These are phyloP conservation scores for Nelumbo lutea DNA, from an alignment of 164 flowering plant genomes.

Conservation along the genomic window DNA sequence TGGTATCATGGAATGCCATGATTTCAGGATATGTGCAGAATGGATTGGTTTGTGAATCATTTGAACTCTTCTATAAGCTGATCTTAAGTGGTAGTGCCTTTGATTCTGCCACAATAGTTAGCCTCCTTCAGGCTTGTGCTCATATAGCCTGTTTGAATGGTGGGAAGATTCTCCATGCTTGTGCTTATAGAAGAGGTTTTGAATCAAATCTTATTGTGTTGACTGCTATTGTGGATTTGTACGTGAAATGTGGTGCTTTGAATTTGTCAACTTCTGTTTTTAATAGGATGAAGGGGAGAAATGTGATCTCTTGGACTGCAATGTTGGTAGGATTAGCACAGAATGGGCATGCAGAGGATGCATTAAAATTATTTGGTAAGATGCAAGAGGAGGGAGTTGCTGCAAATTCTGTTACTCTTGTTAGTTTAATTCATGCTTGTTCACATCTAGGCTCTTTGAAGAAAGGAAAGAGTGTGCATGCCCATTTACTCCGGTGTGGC, in stretches of 20 bases:
- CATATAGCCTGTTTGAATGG: constrained; percentile 21
- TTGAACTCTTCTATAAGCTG: constrained; percentile 22
- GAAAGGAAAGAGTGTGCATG: constrained; percentile 39
- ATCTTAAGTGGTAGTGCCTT: constrained; percentile 15
- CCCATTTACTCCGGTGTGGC: constrained; percentile 17
- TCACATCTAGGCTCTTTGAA: constrained; percentile 32
- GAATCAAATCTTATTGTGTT: constrained; percentile 26
- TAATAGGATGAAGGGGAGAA: constrained; percentile 30
- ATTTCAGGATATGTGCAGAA: constrained; percentile 36
- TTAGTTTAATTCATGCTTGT: constrained; percentile 36
- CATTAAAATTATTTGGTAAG: constrained; percentile 24
- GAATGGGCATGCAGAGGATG: constrained; percentile 40
- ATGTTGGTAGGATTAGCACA: constrained; percentile 45
- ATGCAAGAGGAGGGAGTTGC: constrained; percentile 35
- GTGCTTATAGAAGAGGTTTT: constrained; percentile 24
- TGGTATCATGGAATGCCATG: constrained; percentile 51
- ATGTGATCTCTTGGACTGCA: constrained; percentile 43
- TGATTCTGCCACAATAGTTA: constrained; percentile 33
- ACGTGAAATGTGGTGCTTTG: constrained; percentile 34
- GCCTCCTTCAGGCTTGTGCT: constrained; percentile 38
- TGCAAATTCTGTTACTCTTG: constrained; percentile 35
- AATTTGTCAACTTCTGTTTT: constrained; percentile 28
- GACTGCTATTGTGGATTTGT: constrained; percentile 44
- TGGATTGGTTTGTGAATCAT: constrained; percentile 27
- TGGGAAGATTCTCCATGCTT: constrained; percentile 39